Evolutionary conservation across 352 stramenopile species (phyloP), one percentile per base, ranked within the genome.

Genomic region (Pythium phragmiticola): DNA sequence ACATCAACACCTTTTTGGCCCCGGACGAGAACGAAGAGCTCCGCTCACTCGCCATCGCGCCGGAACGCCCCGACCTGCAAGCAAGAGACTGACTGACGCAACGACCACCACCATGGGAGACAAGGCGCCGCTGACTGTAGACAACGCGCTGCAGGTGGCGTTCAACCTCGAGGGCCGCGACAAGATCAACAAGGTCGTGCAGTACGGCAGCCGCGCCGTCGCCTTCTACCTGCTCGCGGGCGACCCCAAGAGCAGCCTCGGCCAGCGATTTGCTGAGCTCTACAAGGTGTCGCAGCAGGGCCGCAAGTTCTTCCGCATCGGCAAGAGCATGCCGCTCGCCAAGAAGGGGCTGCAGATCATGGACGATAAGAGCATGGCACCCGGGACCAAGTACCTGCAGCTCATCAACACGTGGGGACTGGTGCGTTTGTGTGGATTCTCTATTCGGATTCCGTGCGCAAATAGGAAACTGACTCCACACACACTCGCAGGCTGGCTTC

Each of bases 171-270:
- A 95, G 54, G 87, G 87, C 30, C 80, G 87, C 60, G 87, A 95
- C 69, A 95, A 95, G 67, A 77, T 95, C 68, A 90, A 84, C 69
- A 95, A 95, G 75, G 76, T 94, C n/a, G n/a, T 90, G 69, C 87
- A 95, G 82, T 95, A 95, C 57, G 83, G 85, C 50, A 92, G 82
- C 66, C 82, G 87, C 64, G 87, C 79, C 3, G 43, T 91, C 37
- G 83, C 87, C 49, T 95, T 82, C 63, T 93, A 92, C 68, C 60
- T 95, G 13, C 72, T 95, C 4, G 77, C 83, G 2, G 73, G 77
- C 19, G 82, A 95, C 66, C 84, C 84, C 7, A 95, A 95, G 70
- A 95, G 87, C 63, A 78, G 88, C 48, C 58, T 91, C 14, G 87
- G 87, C 23, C 70, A 90, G 69, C 86, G 83, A 42, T 75, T 94